phyloP scores from a whole-genome alignment of 1,139 yeast species.

The Nakaseomyces sp. region DNA sequence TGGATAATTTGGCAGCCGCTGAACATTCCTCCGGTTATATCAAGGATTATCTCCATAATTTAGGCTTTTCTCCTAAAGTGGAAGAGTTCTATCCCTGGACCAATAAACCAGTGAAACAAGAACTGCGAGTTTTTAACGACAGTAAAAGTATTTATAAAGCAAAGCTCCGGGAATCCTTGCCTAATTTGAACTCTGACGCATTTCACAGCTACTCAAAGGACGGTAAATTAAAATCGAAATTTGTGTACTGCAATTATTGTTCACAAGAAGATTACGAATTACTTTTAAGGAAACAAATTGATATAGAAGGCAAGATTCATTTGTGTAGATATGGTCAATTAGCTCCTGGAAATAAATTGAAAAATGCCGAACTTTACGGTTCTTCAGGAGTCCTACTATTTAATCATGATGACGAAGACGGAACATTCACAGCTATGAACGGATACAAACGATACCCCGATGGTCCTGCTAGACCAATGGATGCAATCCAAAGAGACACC shows the following conservation, averaged over 20 bases:
- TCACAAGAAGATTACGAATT: constrained; percentile 45
- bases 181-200: constrained; percentile 63
- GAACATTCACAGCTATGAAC: constrained; percentile 30
- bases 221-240: constrained; percentile 48
- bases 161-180: constrained; percentile 56
- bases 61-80: constrained; percentile 44
- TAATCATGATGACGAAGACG: constrained; percentile 42
- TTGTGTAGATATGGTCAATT: constrained; percentile 43
- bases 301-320: constrained; percentile 42
- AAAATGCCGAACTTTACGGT: constrained; percentile 45
- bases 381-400: constrained; percentile 52
- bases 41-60: constrained; percentile 32
- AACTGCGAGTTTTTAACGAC: constrained; percentile 36
- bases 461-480: constrained; percentile 41
- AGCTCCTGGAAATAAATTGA: constrained; percentile 41
- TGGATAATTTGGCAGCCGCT: constrained; percentile 34
- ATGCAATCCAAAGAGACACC: constrained; percentile 45
- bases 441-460: constrained; percentile 38
- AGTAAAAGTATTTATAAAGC: constrained; percentile 45
- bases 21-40: background rate
- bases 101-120: constrained; percentile 44
- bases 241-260: constrained; percentile 62
- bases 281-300: constrained; percentile 36
- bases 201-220: constrained; percentile 55
- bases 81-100: constrained; percentile 52